These are phyloP conservation scores for Penicillium sp. DNA, from an alignment of 2,329 filamentous ascomycete genomes.

Conservation along the genomic window DNA sequence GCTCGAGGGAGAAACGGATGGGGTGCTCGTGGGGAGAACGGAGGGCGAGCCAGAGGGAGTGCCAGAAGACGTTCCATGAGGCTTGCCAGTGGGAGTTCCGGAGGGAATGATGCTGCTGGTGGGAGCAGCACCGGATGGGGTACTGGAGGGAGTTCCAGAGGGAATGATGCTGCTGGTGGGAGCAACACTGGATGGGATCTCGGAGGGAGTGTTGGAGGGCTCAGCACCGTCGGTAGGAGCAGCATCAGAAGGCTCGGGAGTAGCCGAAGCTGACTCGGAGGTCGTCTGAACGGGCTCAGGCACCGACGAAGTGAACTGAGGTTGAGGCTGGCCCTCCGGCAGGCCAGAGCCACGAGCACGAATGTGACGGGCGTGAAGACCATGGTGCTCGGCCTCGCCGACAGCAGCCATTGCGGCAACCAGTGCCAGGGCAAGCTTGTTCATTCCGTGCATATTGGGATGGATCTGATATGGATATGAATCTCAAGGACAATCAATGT, in stretches of 20 bases:
- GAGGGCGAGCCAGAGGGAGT: slow-evolving; percentile 4
- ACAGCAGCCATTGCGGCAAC: slow-evolving; percentile 41
- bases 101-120: slow-evolving; percentile 14
- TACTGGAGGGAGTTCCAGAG: background rate
- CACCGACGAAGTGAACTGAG: background rate
- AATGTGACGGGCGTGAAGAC: slow-evolving; percentile 27
- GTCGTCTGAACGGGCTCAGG: background rate
- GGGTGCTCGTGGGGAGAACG: background rate
- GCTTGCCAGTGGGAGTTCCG: slow-evolving; percentile 3
- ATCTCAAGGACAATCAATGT: slow-evolving; percentile 30
- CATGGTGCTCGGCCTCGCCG: slow-evolving; percentile 37
- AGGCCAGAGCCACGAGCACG: slow-evolving; percentile 1
- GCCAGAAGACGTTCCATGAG: background rate
- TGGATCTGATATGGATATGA: background rate
- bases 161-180: background rate
- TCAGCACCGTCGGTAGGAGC: slow-evolving; percentile 3
- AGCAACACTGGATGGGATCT: no score
- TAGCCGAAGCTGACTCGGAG: slow-evolving; percentile 7
- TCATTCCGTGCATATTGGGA: slow-evolving; percentile 42
- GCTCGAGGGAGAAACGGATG: background rate
- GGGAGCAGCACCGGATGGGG: background rate
- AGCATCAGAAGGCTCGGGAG: slow-evolving; percentile 11
- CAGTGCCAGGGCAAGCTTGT: slow-evolving; percentile 41
- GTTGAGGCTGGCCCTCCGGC: background rate
- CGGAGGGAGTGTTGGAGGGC: background rate